phyloP scores from a whole-genome alignment of 1,139 yeast species.

The Yamadazyma sp. region DNA sequence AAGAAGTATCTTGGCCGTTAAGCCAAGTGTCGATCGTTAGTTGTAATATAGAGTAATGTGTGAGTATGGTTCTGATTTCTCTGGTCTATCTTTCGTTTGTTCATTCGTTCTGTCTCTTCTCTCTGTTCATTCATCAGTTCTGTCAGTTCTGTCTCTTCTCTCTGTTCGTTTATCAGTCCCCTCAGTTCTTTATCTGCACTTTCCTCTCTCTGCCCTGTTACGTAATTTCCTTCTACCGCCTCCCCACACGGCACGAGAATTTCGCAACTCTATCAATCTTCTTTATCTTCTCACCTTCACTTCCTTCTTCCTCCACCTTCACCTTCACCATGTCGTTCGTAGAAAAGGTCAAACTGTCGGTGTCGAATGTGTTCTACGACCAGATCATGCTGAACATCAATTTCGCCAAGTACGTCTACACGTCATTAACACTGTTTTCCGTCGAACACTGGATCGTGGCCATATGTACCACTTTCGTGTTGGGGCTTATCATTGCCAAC shows the following conservation, averaged over 20 bases:
- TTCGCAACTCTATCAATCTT: no score
- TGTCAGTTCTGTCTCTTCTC: no score
- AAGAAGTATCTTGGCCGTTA: constrained; percentile 59
- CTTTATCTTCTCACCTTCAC: no score
- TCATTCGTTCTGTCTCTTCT: not conserved
- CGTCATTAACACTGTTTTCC: constrained; percentile 2
- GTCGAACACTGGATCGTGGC: constrained; percentile 15
- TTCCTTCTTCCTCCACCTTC: not conserved
- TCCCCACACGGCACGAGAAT: no score
- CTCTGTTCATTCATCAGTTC: not conserved
- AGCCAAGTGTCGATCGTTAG: constrained; percentile 1
- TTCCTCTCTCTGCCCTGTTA: not conserved
- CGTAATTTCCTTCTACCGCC: not conserved
- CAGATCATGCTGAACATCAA: constrained; percentile 7
- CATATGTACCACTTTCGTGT: constrained; percentile 5
- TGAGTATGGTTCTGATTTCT: not conserved
- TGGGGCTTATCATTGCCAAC: constrained; percentile 13
- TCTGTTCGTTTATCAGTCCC: no score
- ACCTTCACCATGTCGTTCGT: not conserved
- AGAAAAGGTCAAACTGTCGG: constrained; percentile 6
- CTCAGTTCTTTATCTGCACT: no score
- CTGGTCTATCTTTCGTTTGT: not conserved
- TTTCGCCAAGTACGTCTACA: constrained; percentile 3
- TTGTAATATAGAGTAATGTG: constrained; percentile 1
- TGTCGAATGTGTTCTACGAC: constrained; percentile 7